phyloP scores from a whole-genome alignment of 148 eudicot species.

The Rhododendron molle region DNA sequence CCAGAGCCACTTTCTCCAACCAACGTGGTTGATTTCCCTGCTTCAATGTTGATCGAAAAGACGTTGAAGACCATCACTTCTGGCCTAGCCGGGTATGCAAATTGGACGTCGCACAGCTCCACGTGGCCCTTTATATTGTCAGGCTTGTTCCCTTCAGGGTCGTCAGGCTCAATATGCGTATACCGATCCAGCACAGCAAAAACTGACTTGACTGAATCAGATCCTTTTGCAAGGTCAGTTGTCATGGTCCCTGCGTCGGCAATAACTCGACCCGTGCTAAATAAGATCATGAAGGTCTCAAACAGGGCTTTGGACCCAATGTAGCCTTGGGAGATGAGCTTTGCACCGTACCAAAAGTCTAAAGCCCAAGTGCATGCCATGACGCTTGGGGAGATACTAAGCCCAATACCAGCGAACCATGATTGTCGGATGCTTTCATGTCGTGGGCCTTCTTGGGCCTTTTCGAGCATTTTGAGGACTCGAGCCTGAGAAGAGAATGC shows the following conservation, averaged over 20 bases:
- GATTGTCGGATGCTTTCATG: not conserved
- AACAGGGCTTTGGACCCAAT: not conserved
- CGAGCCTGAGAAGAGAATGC: not conserved
- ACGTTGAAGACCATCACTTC: not conserved
- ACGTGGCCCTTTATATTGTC: not conserved
- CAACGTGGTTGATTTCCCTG: not conserved
- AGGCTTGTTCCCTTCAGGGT: not conserved
- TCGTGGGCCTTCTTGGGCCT: not conserved
- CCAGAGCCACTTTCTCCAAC: not conserved
- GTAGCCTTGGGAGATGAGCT: not conserved
- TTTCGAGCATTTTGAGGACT: not conserved
- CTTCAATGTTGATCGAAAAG: not conserved
- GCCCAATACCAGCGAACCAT: not conserved
- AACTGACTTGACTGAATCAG: not conserved
- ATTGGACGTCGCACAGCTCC: not conserved
- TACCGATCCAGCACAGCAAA: not conserved
- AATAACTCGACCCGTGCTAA: not conserved
- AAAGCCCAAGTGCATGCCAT: not conserved
- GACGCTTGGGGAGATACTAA: not conserved
- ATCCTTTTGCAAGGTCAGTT: not conserved
- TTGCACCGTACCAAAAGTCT: not conserved
- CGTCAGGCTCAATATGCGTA: not conserved
- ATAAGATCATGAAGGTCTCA: not conserved
- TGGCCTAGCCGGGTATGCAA: not conserved
- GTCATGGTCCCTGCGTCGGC: not conserved